Percentiles rank a stretch among this genome's conserved stretches.
These are phyloP conservation scores for Oryza australiensis DNA, from an alignment of 176 grass and related monocot species.

Conservation along the genomic window DNA sequence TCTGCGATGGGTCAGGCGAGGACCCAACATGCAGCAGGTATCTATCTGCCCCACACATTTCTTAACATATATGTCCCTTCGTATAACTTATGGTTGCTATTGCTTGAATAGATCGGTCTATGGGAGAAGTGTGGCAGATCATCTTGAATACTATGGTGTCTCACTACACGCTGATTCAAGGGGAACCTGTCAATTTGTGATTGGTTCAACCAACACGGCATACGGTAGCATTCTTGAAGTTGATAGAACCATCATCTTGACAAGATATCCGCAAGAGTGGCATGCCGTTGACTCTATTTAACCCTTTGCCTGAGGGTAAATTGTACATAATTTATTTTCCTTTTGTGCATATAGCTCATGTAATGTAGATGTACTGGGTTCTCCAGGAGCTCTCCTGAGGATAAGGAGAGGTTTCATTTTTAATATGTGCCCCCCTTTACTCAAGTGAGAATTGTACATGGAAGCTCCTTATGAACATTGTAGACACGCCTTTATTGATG, in stretches of 20 bases:
- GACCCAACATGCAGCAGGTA: slow-evolving; percentile 92
- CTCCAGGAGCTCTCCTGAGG: slow-evolving; percentile 40
- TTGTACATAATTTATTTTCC: slow-evolving; percentile 43
- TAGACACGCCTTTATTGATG: slow-evolving; percentile 4
- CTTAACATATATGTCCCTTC: slow-evolving; percentile 3
- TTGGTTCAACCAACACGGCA: slow-evolving; percentile 24
- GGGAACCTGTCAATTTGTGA: slow-evolving; percentile 67
- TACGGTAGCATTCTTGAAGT: slow-evolving; percentile 39
- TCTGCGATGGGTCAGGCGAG: slow-evolving; percentile 84
- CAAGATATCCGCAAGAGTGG: slow-evolving; percentile 39
- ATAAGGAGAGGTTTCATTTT: slow-evolving; percentile 44
- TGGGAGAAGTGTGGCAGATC: slow-evolving; percentile 77
- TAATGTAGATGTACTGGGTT: slow-evolving; percentile 17
- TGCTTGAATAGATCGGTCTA: slow-evolving; percentile 68
- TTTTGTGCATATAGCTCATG: slow-evolving; percentile 43
- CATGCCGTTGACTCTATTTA: slow-evolving; percentile 31
- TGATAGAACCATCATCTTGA: slow-evolving; percentile 45
- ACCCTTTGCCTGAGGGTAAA: slow-evolving; percentile 10
- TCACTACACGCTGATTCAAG: slow-evolving; percentile 61
- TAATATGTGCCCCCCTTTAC: slow-evolving; percentile 40
- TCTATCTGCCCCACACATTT: slow-evolving; percentile 1
- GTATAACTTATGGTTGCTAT: slow-evolving; percentile 31
- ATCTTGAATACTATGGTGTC: slow-evolving; percentile 74
- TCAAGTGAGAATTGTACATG: slow-evolving; percentile 49
- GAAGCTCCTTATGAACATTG: slow-evolving; percentile 36